Conservation (phyloP, 2,329 filamentous ascomycete genomes). For the Ambrosiella beaveri region DNA sequence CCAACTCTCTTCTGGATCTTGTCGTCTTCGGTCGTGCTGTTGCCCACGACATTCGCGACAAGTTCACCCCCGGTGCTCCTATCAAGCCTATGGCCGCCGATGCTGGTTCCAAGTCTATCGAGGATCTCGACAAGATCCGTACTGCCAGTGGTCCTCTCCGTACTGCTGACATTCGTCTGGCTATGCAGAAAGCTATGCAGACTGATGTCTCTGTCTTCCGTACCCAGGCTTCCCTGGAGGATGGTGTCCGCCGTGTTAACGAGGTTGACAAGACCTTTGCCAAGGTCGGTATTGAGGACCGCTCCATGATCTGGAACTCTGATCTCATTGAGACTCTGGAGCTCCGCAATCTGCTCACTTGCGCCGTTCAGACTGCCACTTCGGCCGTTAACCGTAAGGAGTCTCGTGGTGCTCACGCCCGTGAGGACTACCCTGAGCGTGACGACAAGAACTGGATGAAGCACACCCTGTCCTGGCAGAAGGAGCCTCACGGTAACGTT, state of each 20-base stretch:
- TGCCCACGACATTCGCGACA: slow-evolving; percentile 91
- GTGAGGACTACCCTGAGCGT: slow-evolving; percentile 90
- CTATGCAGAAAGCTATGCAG: slow-evolving; percentile 98
- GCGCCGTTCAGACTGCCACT: slow-evolving; percentile 84
- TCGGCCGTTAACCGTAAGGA: slow-evolving; percentile 90
- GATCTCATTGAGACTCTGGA: slow-evolving; percentile 94
- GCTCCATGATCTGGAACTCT: slow-evolving; percentile 99
- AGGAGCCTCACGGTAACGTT: slow-evolving; percentile 71
- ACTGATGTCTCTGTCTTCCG: slow-evolving; percentile 93
- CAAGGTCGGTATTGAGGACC: slow-evolving; percentile 87
- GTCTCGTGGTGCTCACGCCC: slow-evolving; percentile 88
- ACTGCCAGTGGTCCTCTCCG: slow-evolving; percentile 70
- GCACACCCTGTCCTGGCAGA: slow-evolving; percentile 95
- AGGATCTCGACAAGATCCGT: slow-evolving; percentile 69
- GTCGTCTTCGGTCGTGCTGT: slow-evolving; percentile 97
- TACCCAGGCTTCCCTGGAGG: slow-evolving; percentile 80
- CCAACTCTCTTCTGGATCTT: slow-evolving; percentile 94
- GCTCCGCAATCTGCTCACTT: slow-evolving; percentile 85
- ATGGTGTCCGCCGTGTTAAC: slow-evolving; percentile 76
- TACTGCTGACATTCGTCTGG: slow-evolving; percentile 72
- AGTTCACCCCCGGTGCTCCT: slow-evolving; percentile 66
- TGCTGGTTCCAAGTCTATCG: slow-evolving; percentile 74
- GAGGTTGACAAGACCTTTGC: slow-evolving; percentile 66
- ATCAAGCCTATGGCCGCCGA: slow-evolving; percentile 69
- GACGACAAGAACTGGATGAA: slow-evolving; percentile 98